phyloP scores from a whole-genome alignment of 768 basidiomycete species.

The Xerocomellus intermedius region DNA sequence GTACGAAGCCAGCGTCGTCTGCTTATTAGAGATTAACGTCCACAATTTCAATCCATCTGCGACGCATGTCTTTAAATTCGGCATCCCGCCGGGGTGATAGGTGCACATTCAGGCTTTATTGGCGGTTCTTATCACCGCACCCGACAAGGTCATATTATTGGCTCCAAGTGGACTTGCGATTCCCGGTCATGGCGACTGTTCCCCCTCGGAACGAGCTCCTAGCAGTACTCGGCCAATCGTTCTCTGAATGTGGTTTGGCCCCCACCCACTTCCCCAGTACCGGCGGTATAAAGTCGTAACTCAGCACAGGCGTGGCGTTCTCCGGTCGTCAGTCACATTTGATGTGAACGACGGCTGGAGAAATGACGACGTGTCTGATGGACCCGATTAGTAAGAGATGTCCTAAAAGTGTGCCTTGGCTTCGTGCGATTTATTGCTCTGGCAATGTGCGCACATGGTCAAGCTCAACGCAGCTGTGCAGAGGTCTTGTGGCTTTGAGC shows the following conservation, averaged over 20 bases:
- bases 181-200: conserved; percentile 6
- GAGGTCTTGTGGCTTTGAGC: background rate
- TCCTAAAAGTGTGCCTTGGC: conserved; percentile 11
- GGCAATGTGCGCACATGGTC: conserved; percentile 6
- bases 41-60: conserved; percentile 10
- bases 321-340: conserved; percentile 14
- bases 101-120: conserved; percentile 8
- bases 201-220: background rate
- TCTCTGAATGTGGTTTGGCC: background rate
- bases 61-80: conserved; percentile 1
- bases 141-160: conserved; percentile 23
- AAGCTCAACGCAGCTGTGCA: background rate
- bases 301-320: conserved; percentile 17
- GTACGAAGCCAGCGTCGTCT: conserved; percentile 6
- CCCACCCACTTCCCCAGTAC: background rate
- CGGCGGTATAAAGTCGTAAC: background rate
- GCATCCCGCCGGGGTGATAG: conserved; percentile 10
- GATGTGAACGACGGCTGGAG: conserved; percentile 3
- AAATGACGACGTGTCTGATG: conserved; percentile 9
- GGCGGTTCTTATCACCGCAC: conserved; percentile 4
- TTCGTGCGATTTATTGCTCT: conserved; percentile 30
- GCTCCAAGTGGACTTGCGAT: background rate
- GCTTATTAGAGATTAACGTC: conserved; percentile 24
- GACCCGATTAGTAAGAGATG: conserved; percentile 19
- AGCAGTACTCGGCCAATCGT: background rate